phyloP scores from a whole-genome alignment of 2,329 filamentous ascomycete species.

The Colletotrichum sp. region DNA sequence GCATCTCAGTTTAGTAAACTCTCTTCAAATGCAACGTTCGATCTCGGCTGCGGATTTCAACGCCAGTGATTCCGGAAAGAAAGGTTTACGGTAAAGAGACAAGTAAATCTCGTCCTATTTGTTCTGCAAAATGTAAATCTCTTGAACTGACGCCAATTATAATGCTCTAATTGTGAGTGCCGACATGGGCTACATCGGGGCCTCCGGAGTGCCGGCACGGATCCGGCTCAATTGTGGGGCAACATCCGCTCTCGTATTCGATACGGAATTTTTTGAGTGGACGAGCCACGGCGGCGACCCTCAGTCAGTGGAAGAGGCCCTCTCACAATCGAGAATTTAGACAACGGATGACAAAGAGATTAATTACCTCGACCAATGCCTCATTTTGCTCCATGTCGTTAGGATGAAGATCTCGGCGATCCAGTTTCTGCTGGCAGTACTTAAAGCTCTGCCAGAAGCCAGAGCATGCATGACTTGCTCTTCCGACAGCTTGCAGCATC shows the following conservation, averaged over 20 bases:
- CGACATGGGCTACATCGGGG: not conserved
- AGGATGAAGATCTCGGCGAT: not conserved
- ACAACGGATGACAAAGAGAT: not conserved
- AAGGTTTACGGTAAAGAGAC: too few species aligned
- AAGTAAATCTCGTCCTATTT: too few species aligned
- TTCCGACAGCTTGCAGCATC: not conserved
- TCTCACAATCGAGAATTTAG: not conserved
- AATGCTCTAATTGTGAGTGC: accelerated
- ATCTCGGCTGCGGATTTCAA: too few species aligned
- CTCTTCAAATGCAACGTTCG: too few species aligned
- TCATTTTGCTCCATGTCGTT: accelerated
- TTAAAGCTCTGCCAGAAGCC: not conserved
- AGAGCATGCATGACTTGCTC: not conserved
- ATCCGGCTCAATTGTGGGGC: not conserved
- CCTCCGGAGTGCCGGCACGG: not conserved
- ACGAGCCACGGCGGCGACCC: not conserved
- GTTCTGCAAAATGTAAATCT: too few species aligned
- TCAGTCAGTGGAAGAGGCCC: not conserved
- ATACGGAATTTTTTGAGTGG: not conserved
- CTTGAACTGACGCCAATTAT: not conserved
- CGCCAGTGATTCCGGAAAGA: too few species aligned
- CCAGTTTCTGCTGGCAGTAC: accelerated
- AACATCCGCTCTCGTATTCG: not conserved
- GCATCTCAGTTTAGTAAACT: too few species aligned
- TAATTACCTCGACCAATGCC: not conserved